These are phyloP conservation scores for Schrenkiella parvula DNA, from an alignment of 345 rosid species.

Conservation along the genomic window DNA sequence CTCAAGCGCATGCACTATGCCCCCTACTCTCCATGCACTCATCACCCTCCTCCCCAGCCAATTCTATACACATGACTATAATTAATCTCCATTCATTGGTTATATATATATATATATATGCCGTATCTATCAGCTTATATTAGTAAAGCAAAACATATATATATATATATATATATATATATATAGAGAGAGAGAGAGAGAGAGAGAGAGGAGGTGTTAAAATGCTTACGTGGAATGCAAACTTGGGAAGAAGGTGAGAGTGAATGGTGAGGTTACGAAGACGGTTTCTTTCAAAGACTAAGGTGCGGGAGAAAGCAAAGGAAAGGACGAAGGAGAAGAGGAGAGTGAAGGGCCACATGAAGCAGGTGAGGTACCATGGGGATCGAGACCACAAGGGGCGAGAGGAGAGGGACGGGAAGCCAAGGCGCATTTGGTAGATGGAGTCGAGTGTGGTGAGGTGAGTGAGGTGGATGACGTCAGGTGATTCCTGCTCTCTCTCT, in stretches of 20 bases:
- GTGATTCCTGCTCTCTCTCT: constrained; percentile 38
- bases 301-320: constrained; percentile 38
- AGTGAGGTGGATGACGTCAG: constrained; percentile 58
- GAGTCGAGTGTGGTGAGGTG: constrained; percentile 57
- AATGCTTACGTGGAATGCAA: constrained; percentile 45
- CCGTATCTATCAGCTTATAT: neutral
- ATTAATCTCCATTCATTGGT: neutral
- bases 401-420: constrained; percentile 55
- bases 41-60: constrained; percentile 43
- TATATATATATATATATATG: neutral
- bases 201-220: neutral
- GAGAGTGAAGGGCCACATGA: constrained; percentile 57
- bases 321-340: constrained; percentile 27
- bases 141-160: neutral
- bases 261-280: constrained; percentile 45
- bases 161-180: too few relatives aligned
- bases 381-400: constrained; percentile 37
- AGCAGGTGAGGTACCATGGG: constrained; percentile 36
- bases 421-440: constrained; percentile 51
- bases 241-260: constrained; percentile 64
- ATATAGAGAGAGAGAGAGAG: neutral
- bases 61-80: constrained; percentile 31
- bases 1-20: constrained; percentile 52
- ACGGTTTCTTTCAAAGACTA: constrained; percentile 51
- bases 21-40: constrained; percentile 47